Evolutionary conservation across 129 eudicot genomes (phyloP).

Genomic region (Artemisia argyi): DNA sequence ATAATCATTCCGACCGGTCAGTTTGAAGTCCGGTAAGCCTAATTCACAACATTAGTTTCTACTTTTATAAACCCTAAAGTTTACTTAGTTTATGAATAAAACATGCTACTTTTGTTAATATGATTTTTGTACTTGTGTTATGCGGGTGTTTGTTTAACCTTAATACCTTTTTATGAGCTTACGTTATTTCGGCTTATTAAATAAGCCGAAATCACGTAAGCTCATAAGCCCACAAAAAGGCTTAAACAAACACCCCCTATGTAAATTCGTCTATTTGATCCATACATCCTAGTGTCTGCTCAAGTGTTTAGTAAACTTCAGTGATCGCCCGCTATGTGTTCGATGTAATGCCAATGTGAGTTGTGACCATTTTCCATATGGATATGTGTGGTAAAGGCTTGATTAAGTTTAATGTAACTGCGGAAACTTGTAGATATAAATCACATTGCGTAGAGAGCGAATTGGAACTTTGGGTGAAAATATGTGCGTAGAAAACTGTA

Average conservation of each 20-base stretch:
- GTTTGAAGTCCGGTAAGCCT: too few relatives aligned
- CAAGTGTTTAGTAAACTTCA: neutral
- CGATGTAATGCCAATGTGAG: conserved; percentile 29
- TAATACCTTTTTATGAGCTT: neutral
- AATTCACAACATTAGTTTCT: too few relatives aligned
- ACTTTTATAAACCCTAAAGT: too few relatives aligned
- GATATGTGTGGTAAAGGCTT: neutral
- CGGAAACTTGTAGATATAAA: neutral
- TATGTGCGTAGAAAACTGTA: neutral
- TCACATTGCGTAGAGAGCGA: neutral
- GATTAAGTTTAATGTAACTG: neutral
- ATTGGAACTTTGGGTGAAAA: conserved; percentile 3
- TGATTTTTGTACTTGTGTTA: too few relatives aligned
- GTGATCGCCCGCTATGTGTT: conserved; percentile 24
- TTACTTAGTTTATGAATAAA: too few relatives aligned
- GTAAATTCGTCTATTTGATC: neutral
- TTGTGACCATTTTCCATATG: conserved; percentile 5
- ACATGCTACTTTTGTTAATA: too few relatives aligned
- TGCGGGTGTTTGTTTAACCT: too few relatives aligned
- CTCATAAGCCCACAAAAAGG: too few relatives aligned
- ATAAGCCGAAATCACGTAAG: too few relatives aligned
- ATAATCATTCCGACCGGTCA: too few relatives aligned
- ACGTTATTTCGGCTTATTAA: too few relatives aligned
- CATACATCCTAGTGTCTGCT: neutral
- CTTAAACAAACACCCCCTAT: too few relatives aligned